Evolutionary conservation across 192 early-diverging fungal species (phyloP), one percentile per base, ranked within the genome.

Genomic region (Linnemannia schmuckeri): DNA sequence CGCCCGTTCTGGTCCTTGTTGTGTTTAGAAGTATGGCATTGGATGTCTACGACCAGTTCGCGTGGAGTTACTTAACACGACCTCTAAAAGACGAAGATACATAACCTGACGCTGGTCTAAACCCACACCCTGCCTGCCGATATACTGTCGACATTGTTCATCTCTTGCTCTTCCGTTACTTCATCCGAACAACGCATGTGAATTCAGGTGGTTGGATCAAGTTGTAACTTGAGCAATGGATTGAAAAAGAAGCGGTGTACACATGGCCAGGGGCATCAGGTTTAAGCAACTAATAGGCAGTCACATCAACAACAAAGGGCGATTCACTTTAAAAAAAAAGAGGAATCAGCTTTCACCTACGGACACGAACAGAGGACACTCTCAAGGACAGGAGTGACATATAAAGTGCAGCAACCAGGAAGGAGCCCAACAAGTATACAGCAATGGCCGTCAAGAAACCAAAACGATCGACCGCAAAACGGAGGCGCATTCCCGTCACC

Each of bases 361-460:
- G 7, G 15, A 15, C 61, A 66, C 30, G 30, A 66, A 8, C 55
- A 55, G 24, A 6, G 37, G 37, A 37, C 37, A 46, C n/a, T 13
- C 33, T 30, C n/a, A 33, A 30, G 61, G 30, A 66, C 61, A 66
- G 61, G 61, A 27, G 10, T 13, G 13, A 35, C 61, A 9, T 33
- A 13, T 30, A 33, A 33, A 30, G 10, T 12, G 12, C 61, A 66
- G 15, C 12, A 30, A 33, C 57, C 57, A 30, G n/a, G 57, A 61
- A 61, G 35, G 17, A 13, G 54, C 24, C 24, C 15, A 52, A 17
- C 4, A 52, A 52, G 5, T 18, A 52, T 20, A 70, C 6, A 44
- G 24, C 3, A 33, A 83, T 83, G 82, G 82, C 76, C 63, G 68
- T 79, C 49, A 85, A 85, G 69, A 75, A 71, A 47, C 69, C 61